phyloP scores from a whole-genome alignment of 2,329 filamentous ascomycete genomes.

The Scedosporium minutisporum region DNA sequence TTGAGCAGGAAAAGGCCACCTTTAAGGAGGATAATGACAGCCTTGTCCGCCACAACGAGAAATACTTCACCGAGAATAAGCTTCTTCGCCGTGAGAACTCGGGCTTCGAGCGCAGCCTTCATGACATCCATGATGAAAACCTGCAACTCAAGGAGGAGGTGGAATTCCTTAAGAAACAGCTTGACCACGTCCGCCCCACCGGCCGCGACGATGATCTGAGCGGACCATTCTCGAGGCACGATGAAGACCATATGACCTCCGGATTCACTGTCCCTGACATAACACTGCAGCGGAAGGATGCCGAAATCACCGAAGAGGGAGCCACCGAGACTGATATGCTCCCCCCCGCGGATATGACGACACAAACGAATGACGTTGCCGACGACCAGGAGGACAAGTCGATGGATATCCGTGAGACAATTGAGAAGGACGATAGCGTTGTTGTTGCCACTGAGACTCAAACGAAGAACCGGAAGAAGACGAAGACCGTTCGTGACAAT shows the following conservation, averaged over 20 bases:
- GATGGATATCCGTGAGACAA: constrained; percentile 9
- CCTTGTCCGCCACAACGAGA: constrained; percentile 44
- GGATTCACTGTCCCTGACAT: constrained; percentile 51
- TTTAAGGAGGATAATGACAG: constrained; percentile 42
- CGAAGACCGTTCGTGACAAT: constrained; percentile 10
- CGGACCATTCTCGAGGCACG: constrained; percentile 13
- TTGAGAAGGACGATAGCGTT: constrained; percentile 10
- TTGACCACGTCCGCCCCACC: constrained; percentile 30
- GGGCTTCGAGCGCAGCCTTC: constrained; percentile 34
- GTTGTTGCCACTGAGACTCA: background rate
- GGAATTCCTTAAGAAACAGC: constrained; percentile 32
- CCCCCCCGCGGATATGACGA: constrained; percentile 20
- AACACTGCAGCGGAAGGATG: constrained; percentile 37
- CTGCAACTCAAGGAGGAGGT: constrained; percentile 38
- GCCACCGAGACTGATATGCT: constrained; percentile 22
- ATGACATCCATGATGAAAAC: constrained; percentile 36
- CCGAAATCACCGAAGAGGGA: constrained; percentile 25
- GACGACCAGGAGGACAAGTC: constrained; percentile 15
- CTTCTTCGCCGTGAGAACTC: constrained; percentile 36
- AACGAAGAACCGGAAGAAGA: constrained; percentile 10
- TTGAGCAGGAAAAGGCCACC: constrained; percentile 33
- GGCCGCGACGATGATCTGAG: constrained; percentile 24
- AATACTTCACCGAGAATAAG: constrained; percentile 45
- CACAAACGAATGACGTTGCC: constrained; percentile 22
- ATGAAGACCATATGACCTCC: constrained; percentile 47